These are phyloP conservation scores for Sphagnum fallax DNA, from an alignment of 228 moss, liverwort and hornwort genomes.

Conservation along the genomic window DNA sequence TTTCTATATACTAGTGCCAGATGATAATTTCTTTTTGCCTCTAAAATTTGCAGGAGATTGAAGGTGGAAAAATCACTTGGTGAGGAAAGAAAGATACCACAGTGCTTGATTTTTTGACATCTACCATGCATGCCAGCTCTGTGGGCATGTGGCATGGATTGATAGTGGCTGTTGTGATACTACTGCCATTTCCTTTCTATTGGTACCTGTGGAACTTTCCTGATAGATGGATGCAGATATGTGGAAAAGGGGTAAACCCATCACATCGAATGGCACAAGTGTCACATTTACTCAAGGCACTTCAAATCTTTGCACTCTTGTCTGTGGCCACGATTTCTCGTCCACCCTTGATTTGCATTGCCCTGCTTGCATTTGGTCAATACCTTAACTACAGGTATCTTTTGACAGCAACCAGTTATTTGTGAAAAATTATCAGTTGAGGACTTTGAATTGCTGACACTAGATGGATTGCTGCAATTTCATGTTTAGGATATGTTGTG, in stretches of 20 bases:
- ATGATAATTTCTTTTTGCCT: too few relatives aligned
- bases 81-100: too few relatives aligned
- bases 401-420: neutral
- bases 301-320: slow-evolving; percentile 49
- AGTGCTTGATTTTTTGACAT: too few relatives aligned
- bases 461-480: neutral
- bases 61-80: too few relatives aligned
- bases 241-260: slow-evolving; percentile 54
- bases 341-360: slow-evolving; percentile 44
- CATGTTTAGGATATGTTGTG: neutral
- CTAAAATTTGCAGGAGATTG: too few relatives aligned
- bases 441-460: neutral
- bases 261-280: slow-evolving; percentile 79
- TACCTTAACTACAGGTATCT: slow-evolving; percentile 75
- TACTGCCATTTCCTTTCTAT: slow-evolving; percentile 66
- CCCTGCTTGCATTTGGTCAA: slow-evolving; percentile 49
- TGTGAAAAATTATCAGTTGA: neutral
- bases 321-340: slow-evolving; percentile 49
- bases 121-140: neutral
- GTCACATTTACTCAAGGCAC: slow-evolving; percentile 52
- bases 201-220: slow-evolving; percentile 69
- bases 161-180: slow-evolving; percentile 27
- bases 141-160: slow-evolving; percentile 27
- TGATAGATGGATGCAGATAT: slow-evolving; percentile 60
- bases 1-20: too few relatives aligned